Evolutionary conservation across 345 rosid species (phyloP).

Genomic region (Barbarea vulgaris): DNA sequence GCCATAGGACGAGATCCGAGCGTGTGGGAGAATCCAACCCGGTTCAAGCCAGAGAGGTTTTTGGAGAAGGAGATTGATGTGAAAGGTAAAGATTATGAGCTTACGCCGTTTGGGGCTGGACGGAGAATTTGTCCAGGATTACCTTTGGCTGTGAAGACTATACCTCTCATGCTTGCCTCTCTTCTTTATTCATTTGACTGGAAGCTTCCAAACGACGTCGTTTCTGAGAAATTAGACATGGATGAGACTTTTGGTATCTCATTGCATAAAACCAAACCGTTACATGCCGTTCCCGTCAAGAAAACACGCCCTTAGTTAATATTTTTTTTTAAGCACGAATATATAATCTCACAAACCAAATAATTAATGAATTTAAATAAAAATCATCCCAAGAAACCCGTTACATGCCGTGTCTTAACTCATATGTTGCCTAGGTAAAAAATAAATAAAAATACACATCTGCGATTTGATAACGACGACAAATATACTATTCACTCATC

Average conservation of each 20-base stretch:
- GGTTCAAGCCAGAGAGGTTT: constrained; percentile 44
- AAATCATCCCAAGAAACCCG: neutral
- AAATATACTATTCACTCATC: too few relatives aligned
- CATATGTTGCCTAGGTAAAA: too few relatives aligned
- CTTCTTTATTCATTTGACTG: constrained; percentile 52
- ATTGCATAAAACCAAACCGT: constrained; percentile 39
- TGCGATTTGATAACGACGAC: too few relatives aligned
- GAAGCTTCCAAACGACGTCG: constrained; percentile 42
- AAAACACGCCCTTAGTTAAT: constrained; percentile 6
- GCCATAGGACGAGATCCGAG: constrained; percentile 46
- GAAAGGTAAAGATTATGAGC: constrained; percentile 38
- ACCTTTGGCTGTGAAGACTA: constrained; percentile 48
- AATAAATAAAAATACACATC: too few relatives aligned
- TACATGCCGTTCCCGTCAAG: constrained; percentile 30
- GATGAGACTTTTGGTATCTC: constrained; percentile 40
- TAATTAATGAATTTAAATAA: neutral
- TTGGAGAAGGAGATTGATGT: constrained; percentile 32
- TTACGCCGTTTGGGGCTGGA: constrained; percentile 37
- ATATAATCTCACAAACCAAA: neutral
- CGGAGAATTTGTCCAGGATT: constrained; percentile 38
- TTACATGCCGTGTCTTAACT: too few relatives aligned
- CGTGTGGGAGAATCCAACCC: constrained; percentile 35
- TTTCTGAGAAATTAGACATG: constrained; percentile 48
- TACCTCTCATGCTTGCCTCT: constrained; percentile 51
- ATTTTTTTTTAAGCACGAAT: neutral